A percentile compares a stretch with the other conserved stretches of the same genome.
Evolutionary conservation across 2,329 filamentous ascomycete species (phyloP).

Genomic region (Stemphylium vesicarium): DNA sequence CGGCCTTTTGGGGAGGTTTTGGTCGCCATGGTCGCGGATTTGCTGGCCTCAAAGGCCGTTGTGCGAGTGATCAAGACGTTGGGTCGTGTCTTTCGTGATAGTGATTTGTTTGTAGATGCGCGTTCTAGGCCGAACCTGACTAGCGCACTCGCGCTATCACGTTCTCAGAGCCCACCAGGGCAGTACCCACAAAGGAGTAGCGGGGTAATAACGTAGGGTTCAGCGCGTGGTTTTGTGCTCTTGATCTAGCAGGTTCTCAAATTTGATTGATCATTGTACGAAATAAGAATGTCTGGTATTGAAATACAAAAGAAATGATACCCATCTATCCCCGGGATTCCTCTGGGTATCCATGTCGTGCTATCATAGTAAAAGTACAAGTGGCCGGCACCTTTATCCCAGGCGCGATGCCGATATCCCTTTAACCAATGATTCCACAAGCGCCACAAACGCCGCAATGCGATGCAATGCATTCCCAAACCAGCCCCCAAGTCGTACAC

Average conservation of each 20-base stretch:
- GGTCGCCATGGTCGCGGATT: conserved; percentile 10
- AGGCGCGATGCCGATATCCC: conserved; percentile 4
- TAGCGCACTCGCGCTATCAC: conserved; percentile 38
- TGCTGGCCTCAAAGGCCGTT: conserved; percentile 14
- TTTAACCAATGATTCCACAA: conserved; percentile 7
- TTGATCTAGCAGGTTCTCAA: too few species aligned
- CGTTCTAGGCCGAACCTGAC: conserved; percentile 22
- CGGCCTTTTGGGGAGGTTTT: conserved; percentile 6
- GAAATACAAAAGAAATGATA: conserved; percentile 7
- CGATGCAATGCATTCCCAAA: conserved; percentile 8
- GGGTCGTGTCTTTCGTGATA: conserved; percentile 2
- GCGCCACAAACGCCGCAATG: conserved; percentile 21
- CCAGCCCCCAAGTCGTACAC: conserved; percentile 2
- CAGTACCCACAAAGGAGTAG: neutral
- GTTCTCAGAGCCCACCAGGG: conserved; percentile 13
- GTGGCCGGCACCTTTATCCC: conserved; percentile 8
- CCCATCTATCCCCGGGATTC: conserved; percentile 6
- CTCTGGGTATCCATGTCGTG: conserved; percentile 21
- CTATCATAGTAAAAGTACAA: conserved; percentile 24
- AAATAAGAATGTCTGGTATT: conserved; percentile 3
- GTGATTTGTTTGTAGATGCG: conserved; percentile 23
- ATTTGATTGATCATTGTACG: neutral
- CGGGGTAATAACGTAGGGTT: neutral
- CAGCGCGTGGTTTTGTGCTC: neutral
- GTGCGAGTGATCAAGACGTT: neutral